Percentiles rank a stretch among this genome's conserved stretches.
These are phyloP conservation scores for Salix caprea DNA, from an alignment of 345 rosid species.

Conservation along the genomic window DNA sequence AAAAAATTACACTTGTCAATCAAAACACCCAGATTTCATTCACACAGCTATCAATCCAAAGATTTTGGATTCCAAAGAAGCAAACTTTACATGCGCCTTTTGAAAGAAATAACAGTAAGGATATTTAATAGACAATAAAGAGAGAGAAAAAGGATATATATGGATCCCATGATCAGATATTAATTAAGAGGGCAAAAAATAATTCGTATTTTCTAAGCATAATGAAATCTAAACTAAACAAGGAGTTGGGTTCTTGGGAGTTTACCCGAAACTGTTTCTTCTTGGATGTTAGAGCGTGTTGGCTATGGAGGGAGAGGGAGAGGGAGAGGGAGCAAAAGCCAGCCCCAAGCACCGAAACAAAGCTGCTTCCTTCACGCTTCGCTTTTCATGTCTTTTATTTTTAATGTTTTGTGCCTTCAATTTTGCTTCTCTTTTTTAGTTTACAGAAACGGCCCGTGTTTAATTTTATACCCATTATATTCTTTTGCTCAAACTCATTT, in stretches of 20 bases:
- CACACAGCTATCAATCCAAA: background rate
- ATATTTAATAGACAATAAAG: background rate
- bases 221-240: background rate
- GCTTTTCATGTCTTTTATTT: background rate
- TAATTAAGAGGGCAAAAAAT: background rate
- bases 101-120: background rate
- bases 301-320: background rate
- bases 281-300: background rate
- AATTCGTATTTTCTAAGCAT: background rate
- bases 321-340: background rate
- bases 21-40: background rate
- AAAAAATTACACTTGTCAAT: background rate
- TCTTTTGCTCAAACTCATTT: background rate
- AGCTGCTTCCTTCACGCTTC: background rate
- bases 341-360: background rate
- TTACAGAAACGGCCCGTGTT: background rate
- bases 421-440: background rate
- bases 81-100: background rate
- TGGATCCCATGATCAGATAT: background rate
- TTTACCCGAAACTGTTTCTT: background rate
- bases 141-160: background rate
- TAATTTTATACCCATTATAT: background rate
- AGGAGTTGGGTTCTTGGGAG: background rate
- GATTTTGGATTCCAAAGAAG: constrained; percentile 5
- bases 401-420: background rate